A percentile compares a stretch with the other conserved stretches of the same genome.
These are phyloP conservation scores for Calocybe gangraenosa DNA, from an alignment of 768 basidiomycete genomes.

Conservation along the genomic window DNA sequence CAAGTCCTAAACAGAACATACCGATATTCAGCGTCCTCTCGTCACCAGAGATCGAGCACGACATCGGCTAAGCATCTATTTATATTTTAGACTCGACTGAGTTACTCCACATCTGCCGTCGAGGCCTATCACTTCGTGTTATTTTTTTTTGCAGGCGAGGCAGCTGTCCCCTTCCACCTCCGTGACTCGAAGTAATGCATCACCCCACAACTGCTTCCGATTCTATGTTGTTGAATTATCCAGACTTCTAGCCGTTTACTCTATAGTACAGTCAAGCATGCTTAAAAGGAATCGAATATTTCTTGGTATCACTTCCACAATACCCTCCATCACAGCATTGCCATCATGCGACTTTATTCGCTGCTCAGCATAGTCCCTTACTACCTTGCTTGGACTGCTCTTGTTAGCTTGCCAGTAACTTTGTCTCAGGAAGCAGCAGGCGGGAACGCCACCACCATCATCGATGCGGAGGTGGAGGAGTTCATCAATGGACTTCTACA, in stretches of 20 bases:
- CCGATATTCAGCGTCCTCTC: too few species aligned
- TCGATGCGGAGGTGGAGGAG: background rate
- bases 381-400: background rate
- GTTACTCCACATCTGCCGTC: too few species aligned
- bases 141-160: background rate
- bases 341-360: background rate
- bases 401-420: background rate
- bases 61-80: too few species aligned
- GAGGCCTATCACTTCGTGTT: too few species aligned
- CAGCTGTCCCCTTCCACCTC: slow-evolving; percentile 3
- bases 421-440: background rate
- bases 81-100: too few species aligned
- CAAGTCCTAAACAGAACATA: too few species aligned
- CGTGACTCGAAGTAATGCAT: slow-evolving; percentile 4
- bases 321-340: too few species aligned
- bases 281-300: too few species aligned
- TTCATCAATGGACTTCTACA: slow-evolving; percentile 4
- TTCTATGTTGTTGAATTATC: background rate
- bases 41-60: too few species aligned
- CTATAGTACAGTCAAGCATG: too few species aligned
- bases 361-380: background rate
- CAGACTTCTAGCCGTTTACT: too few species aligned
- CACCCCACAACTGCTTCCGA: slow-evolving; percentile 1
- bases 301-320: too few species aligned
- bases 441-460: background rate